Conservation (phyloP, 1,284 basidiomycete genomes). For the Heterobasidion annosum region DNA sequence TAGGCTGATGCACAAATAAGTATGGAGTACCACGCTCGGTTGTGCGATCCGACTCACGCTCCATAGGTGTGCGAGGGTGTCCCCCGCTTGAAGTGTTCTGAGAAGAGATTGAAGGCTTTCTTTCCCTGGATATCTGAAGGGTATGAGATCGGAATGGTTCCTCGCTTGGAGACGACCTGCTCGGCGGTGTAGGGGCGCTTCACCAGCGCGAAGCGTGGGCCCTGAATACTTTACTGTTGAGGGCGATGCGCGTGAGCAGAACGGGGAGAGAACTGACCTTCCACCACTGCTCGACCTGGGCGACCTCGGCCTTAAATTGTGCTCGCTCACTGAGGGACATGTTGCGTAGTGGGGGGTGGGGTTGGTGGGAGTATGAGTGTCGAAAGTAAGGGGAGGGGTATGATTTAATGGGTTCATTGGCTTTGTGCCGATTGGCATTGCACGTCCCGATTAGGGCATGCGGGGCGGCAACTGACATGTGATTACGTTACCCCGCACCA, state of each 20-base stretch:
- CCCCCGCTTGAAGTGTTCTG: constrained; percentile 57
- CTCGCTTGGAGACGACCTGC: constrained; percentile 91
- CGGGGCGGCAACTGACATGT: not conserved
- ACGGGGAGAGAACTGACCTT: constrained; percentile 46
- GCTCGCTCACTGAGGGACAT: constrained; percentile 52
- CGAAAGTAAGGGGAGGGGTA: not conserved
- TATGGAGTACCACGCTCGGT: not conserved
- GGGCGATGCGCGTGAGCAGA: not conserved
- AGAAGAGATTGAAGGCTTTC: constrained; percentile 77
- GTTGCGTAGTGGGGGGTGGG: constrained; percentile 9
- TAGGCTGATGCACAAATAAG: constrained; percentile 41
- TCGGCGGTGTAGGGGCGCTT: constrained; percentile 89
- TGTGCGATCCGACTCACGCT: constrained; percentile 59
- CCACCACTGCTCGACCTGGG: constrained; percentile 86
- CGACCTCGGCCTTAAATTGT: constrained; percentile 75
- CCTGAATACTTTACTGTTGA: constrained; percentile 33
- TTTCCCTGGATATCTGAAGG: constrained; percentile 81
- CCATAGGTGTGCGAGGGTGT: constrained; percentile 93
- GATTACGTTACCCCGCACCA: not conserved
- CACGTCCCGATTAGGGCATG: too few species aligned
- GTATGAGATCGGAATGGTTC: constrained; percentile 81
- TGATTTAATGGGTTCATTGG: constrained; percentile 1
- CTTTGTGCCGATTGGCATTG: too few species aligned
- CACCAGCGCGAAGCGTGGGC: constrained; percentile 77
- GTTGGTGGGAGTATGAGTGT: not conserved